Conservation (phyloP, 345 rosid species). For the Sisymbrium irio region DNA sequence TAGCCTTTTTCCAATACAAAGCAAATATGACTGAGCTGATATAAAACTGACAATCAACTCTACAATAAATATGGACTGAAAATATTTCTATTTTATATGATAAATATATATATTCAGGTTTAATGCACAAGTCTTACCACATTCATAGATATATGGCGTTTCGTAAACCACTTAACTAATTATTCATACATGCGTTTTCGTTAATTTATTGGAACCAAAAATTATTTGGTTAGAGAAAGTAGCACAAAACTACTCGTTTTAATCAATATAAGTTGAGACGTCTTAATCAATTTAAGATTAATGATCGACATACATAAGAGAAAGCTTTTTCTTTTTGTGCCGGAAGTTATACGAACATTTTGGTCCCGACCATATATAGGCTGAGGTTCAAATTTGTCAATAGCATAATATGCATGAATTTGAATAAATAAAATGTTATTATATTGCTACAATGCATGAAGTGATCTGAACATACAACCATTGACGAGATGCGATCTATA, state of each 20-base stretch:
- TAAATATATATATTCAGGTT: neutral
- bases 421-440: neutral
- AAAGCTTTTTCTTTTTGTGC: conserved; percentile 17
- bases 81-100: conserved; percentile 1
- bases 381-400: neutral
- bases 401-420: neutral
- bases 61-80: neutral
- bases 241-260: conserved; percentile 22
- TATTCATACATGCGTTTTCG: neutral
- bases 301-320: conserved; percentile 16
- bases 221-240: conserved; percentile 17
- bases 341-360: conserved; percentile 26
- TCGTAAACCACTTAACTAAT: conserved; percentile 16
- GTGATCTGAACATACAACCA: conserved; percentile 15
- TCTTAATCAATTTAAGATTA: conserved; percentile 32
- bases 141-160: conserved; percentile 14
- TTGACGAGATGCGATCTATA: neutral
- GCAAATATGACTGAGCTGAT: conserved; percentile 2
- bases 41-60: neutral
- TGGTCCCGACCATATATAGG: conserved; percentile 31
- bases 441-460: conserved; percentile 15
- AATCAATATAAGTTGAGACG: conserved; percentile 20
- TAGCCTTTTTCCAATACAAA: conserved; percentile 25
- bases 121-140: conserved; percentile 27
- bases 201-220: conserved; percentile 15